Base-by-base conservation (phyloP, 2,329 filamentous ascomycete genomes). In the Calonectria montana region DNA sequence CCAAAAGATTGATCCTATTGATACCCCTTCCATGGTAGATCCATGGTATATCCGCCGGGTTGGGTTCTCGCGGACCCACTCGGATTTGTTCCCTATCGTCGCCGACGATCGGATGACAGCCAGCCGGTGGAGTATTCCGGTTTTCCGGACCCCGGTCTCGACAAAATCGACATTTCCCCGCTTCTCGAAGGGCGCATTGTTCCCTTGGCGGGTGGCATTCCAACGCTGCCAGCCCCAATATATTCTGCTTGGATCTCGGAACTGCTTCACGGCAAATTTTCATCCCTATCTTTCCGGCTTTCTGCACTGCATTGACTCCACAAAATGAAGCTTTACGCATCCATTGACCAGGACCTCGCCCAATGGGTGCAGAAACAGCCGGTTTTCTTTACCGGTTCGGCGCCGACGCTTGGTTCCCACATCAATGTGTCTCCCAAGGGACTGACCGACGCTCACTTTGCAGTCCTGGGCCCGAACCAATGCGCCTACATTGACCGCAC, bases 351-450 rank as follows among this genome's bases (percentile, higher is more conserved):
- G 8, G 85, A 91, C 35, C 87, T 94, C 39, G 85, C 87, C 69
- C 82, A 86, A 47, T 95, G 93, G 92, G 89, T 91, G 63, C 86
- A 91, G 59, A 82, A 85, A 13, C 94, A 96, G 77, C 89, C 91
- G 67, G 84, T 96, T 77, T 95, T 95, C 87, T 95, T 93, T 86
- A 92, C 93, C 13, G 92, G 91, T 47, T 94, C 92, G 16, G 93
- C 94, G 0, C 93, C 93, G 0, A 87, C 91, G 29, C 87, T 88
- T n/a, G 91, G 90, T 23, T 83, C 85, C 2, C 93, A 96, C 84
- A 86, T 96, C 85, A 96, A 96, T 78, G 84, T 95, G 67, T 95
- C 93, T 0, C 93, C 94, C 61, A 95, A 96, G 82, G 93, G 94
- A 61, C 87, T 92, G 25, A 85, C 90, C 0, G 86, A 88, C 21